Evolutionary conservation across 139 green algal species (phyloP), one percentile per base, ranked within the genome.

Genomic region (Ettlia oleoabundans): DNA sequence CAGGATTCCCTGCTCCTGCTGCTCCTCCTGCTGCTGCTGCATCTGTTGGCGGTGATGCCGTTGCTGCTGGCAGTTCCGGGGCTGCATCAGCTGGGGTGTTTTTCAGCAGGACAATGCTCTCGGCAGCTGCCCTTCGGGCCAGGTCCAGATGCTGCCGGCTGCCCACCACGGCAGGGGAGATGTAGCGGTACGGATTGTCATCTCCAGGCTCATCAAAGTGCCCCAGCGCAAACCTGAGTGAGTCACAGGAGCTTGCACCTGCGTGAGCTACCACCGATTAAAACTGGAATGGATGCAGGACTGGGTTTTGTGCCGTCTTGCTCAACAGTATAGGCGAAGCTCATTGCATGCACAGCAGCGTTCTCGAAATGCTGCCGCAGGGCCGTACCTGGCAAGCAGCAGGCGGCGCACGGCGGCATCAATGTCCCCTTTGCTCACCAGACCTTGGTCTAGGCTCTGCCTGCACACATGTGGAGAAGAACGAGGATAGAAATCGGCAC

Each of bases 31-130:
- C 62, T 69, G 62, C 30, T 22, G 8, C 62, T 22, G 30, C 21
- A 4, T 6, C 37, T 6, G 66, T 19, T 1, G 66, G 21, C 4
- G 10, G 42, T 7, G 64, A 1, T 6, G 32, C 28, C 8, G n/a
- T n/a, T n/a, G n/a, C n/a, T n/a, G n/a, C n/a, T n/a, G n/a, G n/a
- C n/a, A n/a, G n/a, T n/a, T n/a, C n/a, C n/a, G n/a, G n/a, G n/a
- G n/a, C n/a, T n/a, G n/a, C n/a, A n/a, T n/a, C n/a, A n/a, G n/a
- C n/a, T n/a, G n/a, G n/a, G n/a, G 26, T 58, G 38, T 86, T 86
- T 51, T 86, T 88, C 33, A 88, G 69, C 80, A 88, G 69, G 15
- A 88, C 80, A 68, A 74, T 84, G 51, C 74, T 67, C 68, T 80
- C 78, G 33, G 72, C 66, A 19, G 78, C 84, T 21, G 84, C 84